phyloP scores from a whole-genome alignment of 75 land plant genomes.

The Cupressus sempervirens region DNA sequence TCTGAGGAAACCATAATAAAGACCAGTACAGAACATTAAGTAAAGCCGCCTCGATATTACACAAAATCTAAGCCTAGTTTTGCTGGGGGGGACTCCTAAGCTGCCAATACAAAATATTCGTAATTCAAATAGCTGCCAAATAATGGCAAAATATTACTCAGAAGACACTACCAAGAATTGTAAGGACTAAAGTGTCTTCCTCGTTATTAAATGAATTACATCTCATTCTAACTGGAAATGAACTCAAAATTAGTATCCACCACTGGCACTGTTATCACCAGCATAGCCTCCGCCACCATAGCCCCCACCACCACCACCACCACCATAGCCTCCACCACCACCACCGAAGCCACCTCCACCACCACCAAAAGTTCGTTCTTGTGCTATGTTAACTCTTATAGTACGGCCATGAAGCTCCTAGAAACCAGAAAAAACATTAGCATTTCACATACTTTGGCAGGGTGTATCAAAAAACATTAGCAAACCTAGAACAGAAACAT shows the following conservation, averaged over 20 bases:
- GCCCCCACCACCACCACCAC: not conserved
- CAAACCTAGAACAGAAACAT: not conserved
- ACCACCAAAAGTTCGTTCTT: constrained; percentile 6
- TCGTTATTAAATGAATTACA: no score
- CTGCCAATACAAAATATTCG: no score
- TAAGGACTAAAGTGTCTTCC: no score
- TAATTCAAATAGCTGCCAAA: no score
- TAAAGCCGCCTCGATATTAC: no score
- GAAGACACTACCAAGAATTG: no score
- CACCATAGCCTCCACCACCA: not conserved
- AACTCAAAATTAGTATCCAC: not conserved
- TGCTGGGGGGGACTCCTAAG: no score
- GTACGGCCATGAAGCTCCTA: constrained; percentile 15
- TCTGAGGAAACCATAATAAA: no score
- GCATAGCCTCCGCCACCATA: not conserved
- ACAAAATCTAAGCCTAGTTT: no score
- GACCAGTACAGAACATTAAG: no score
- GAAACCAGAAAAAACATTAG: not conserved
- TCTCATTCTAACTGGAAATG: no score
- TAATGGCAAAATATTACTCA: no score
- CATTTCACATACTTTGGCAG: not conserved
- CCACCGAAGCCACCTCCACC: not conserved
- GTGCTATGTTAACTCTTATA: constrained; percentile 6
- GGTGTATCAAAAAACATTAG: not conserved
- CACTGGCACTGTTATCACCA: not conserved